Conservation (phyloP, 495 filamentous ascomycete species). For the Cenococcum geophilum region DNA sequence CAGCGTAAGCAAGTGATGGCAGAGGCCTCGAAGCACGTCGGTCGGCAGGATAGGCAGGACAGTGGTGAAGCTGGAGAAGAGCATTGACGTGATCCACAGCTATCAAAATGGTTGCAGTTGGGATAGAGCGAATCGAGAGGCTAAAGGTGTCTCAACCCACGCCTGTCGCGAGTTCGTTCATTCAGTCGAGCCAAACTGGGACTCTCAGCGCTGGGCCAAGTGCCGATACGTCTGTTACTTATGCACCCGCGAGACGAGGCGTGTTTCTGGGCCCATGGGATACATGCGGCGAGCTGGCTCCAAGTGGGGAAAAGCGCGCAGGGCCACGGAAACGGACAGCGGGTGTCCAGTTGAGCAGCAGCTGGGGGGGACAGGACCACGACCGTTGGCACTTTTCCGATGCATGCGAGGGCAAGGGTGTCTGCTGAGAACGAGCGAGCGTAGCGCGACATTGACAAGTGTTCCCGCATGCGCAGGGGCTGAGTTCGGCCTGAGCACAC, state of each 20-base stretch:
- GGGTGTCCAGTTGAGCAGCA: neutral
- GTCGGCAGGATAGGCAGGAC: neutral
- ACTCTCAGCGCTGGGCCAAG: neutral
- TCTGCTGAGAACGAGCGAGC: neutral
- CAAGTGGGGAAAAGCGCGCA: neutral
- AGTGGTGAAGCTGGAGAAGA: neutral
- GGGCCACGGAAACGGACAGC: neutral
- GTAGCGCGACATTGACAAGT: neutral
- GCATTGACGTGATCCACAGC: neutral
- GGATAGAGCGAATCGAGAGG: neutral
- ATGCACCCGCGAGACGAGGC: neutral
- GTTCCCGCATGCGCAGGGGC: slow-evolving; percentile 2
- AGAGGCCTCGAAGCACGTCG: neutral
- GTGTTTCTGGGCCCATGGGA: neutral
- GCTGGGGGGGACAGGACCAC: neutral
- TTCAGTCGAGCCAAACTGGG: neutral
- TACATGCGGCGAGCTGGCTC: neutral
- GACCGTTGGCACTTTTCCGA: neutral
- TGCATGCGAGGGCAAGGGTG: slow-evolving; percentile 4
- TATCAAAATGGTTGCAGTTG: neutral
- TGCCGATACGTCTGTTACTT: neutral
- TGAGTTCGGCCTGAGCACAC: neutral
- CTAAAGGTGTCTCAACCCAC: slow-evolving; percentile 2
- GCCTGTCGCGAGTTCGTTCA: neutral
- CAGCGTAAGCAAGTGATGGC: neutral